Conservation (phyloP, 2,329 filamentous ascomycete genomes). For the Aureobasidium subglaciale region DNA sequence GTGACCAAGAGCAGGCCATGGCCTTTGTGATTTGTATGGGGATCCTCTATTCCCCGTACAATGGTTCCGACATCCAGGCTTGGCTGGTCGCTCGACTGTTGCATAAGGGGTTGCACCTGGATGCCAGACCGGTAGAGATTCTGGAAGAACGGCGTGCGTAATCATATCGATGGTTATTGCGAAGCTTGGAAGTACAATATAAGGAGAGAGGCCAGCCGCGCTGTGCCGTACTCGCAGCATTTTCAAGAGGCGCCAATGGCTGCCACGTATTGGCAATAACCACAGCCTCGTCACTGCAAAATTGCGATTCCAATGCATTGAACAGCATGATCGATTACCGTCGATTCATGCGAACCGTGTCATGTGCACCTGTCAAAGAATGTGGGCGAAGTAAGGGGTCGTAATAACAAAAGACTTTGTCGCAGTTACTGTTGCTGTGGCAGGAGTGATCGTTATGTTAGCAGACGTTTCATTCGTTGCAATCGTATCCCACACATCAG, state of each 20-base stretch:
- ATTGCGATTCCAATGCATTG: background rate
- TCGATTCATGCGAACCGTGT: slow-evolving; percentile 8
- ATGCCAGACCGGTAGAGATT: slow-evolving; percentile 8
- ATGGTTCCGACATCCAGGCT: slow-evolving; percentile 1
- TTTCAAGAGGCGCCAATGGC: background rate
- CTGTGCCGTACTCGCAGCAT: background rate
- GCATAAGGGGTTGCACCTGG: slow-evolving; percentile 10
- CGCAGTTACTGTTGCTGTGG: slow-evolving; percentile 7
- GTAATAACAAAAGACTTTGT: slow-evolving; percentile 3
- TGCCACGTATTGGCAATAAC: slow-evolving; percentile 10
- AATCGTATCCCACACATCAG: slow-evolving; percentile 3
- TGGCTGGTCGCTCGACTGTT: slow-evolving; percentile 5
- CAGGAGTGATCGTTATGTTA: background rate
- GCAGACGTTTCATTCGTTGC: slow-evolving; percentile 12
- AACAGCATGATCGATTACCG: background rate
- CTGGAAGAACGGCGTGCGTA: slow-evolving; percentile 2
- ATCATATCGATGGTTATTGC: slow-evolving; percentile 8
- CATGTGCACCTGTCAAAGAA: slow-evolving; percentile 6
- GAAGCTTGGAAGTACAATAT: background rate
- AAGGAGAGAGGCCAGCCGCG: background rate
- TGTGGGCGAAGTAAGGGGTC: slow-evolving; percentile 1
- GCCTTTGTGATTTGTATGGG: background rate
- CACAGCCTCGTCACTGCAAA: slow-evolving; percentile 2
- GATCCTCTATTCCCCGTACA: background rate
- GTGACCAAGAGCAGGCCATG: slow-evolving; percentile 9